These are phyloP conservation scores for Hygrocybe punicea DNA, from an alignment of 768 basidiomycete species.

Conservation along the genomic window DNA sequence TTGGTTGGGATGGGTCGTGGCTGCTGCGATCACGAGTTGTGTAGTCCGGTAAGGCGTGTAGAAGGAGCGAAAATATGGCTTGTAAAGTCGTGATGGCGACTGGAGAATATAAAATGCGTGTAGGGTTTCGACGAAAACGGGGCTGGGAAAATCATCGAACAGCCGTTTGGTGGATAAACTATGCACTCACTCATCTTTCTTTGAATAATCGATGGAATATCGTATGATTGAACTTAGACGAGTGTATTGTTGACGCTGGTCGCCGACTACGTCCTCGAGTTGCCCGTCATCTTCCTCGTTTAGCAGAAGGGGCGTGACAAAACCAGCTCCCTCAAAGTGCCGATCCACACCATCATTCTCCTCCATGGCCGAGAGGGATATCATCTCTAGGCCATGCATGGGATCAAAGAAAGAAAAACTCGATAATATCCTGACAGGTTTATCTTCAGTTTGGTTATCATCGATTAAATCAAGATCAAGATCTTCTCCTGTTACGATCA, in stretches of 20 bases:
- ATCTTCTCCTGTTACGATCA: conserved; percentile 44
- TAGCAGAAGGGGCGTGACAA: conserved; percentile 44
- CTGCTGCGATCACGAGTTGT: conserved; percentile 44
- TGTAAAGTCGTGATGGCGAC: conserved; percentile 46
- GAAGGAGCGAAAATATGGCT: conserved; percentile 44
- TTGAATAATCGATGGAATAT: conserved; percentile 51
- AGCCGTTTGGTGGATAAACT: conserved; percentile 2
- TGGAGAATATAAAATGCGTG: conserved; percentile 62
- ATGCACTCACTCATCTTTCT: conserved; percentile 47
- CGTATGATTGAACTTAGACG: conserved; percentile 46
- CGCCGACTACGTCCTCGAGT: conserved; percentile 45
- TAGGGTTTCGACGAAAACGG: conserved; percentile 62
- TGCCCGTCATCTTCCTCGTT: conserved; percentile 63
- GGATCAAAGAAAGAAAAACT: conserved; percentile 64
- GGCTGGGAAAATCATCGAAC: conserved; percentile 36
- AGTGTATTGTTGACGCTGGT: conserved; percentile 37
- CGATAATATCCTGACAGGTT: conserved; percentile 56
- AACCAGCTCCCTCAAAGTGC: conserved; percentile 54
- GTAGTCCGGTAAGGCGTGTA: conserved; percentile 49
- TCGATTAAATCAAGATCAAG: conserved; percentile 25
- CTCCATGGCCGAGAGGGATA: conserved; percentile 48
- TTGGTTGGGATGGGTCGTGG: conserved; percentile 28
- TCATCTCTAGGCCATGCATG: conserved; percentile 40
- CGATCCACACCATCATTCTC: conserved; percentile 39
- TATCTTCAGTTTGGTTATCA: conserved; percentile 35